phyloP scores from a whole-genome alignment of 177 flowering plant species.

The Vitis hybrid region DNA sequence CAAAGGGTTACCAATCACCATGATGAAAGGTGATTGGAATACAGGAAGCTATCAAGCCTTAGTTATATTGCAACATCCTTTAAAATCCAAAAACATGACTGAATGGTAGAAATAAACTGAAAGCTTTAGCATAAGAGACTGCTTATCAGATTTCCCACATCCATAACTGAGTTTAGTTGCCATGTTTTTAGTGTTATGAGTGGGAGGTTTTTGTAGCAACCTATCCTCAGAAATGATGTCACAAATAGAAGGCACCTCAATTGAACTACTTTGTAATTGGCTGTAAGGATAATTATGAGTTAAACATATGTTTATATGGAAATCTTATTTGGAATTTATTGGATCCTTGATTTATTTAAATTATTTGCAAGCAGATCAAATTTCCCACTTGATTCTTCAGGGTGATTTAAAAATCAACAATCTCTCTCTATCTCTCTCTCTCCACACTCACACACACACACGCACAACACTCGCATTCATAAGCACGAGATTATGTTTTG shows the following conservation, averaged over 20 bases:
- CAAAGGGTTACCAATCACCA: neutral
- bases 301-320: neutral
- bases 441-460: no score
- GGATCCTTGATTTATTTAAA: neutral
- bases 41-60: neutral
- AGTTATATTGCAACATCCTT: neutral
- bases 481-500: neutral
- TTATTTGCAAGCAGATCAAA: neutral
- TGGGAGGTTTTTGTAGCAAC: neutral
- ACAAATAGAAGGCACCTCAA: neutral
- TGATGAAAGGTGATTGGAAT: neutral
- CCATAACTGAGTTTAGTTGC: neutral
- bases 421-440: neutral
- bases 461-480: neutral
- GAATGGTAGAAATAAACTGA: no score
- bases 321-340: neutral
- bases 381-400: neutral
- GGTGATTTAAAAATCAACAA: neutral
- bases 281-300: neutral
- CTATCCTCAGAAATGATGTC: neutral
- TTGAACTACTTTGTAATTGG: neutral
- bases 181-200: neutral
- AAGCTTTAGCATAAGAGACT: neutral
- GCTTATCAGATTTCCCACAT: neutral
- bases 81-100: no score